Conservation (phyloP, 148 eudicot species). For the Chenopodium berlandieri region DNA sequence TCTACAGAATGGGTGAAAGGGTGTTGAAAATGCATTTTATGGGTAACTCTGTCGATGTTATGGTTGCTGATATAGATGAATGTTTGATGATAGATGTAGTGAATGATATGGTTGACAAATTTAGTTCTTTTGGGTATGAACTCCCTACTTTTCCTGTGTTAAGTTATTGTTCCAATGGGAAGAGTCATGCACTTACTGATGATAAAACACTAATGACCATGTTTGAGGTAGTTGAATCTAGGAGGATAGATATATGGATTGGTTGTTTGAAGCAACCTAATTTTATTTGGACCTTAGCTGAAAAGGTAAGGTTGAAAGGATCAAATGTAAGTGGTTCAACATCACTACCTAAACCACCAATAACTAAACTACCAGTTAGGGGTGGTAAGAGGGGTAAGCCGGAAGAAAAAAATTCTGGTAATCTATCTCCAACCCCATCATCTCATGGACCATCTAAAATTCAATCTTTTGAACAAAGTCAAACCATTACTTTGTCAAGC, state of each 20-base stretch:
- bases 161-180: background rate
- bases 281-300: background rate
- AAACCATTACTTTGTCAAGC: no score
- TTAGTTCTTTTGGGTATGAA: background rate
- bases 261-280: background rate
- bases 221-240: background rate
- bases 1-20: background rate
- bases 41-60: background rate
- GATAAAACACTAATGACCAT: background rate
- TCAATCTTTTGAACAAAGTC: no score
- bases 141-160: background rate
- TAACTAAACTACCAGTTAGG: no score
- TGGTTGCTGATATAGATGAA: background rate
- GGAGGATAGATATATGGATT: background rate
- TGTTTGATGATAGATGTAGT: background rate
- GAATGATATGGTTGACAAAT: background rate
- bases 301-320: background rate
- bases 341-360: no score
- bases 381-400: no score
- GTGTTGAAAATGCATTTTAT: background rate
- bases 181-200: background rate
- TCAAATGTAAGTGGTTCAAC: no score
- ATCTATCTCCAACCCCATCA: no score
- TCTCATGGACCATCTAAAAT: no score
- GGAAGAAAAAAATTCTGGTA: no score